Evolutionary conservation across 768 basidiomycete species (phyloP).

Genomic region (Naganishia friedmannii): DNA sequence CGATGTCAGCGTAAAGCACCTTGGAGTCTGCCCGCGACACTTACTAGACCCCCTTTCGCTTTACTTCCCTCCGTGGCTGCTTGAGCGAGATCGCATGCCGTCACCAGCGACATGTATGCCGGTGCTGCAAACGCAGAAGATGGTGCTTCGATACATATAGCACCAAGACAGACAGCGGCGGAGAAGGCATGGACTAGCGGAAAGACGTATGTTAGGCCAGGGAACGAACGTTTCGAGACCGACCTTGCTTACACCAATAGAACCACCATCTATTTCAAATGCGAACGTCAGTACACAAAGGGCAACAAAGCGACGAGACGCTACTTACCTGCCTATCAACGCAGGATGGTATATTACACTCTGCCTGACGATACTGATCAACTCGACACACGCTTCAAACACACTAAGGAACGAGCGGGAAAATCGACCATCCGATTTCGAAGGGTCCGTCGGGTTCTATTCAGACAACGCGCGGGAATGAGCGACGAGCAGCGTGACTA

Average conservation of each 20-base stretch:
- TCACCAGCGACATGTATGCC: slow-evolving; percentile 44
- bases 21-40: background rate
- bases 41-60: slow-evolving; percentile 45
- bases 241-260: background rate
- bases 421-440: slow-evolving; percentile 31
- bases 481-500: background rate
- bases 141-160: slow-evolving; percentile 46
- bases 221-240: background rate
- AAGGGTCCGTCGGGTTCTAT: slow-evolving; percentile 43
- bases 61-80: slow-evolving; percentile 46
- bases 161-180: slow-evolving; percentile 49
- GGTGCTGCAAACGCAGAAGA: slow-evolving; percentile 46
- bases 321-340: slow-evolving; percentile 40
- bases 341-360: slow-evolving; percentile 49
- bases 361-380: slow-evolving; percentile 47
- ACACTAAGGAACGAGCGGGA: slow-evolving; percentile 39
- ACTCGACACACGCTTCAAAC: slow-evolving; percentile 47
- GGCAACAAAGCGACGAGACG: background rate
- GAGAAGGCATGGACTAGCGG: slow-evolving; percentile 45
- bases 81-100: slow-evolving; percentile 47
- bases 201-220: background rate
- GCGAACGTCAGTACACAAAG: background rate
- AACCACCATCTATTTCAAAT: slow-evolving; percentile 35
- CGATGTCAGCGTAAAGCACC: background rate
- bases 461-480: background rate